phyloP scores from a whole-genome alignment of 2,329 filamentous ascomycete genomes.

The Verruconis gallopava region DNA sequence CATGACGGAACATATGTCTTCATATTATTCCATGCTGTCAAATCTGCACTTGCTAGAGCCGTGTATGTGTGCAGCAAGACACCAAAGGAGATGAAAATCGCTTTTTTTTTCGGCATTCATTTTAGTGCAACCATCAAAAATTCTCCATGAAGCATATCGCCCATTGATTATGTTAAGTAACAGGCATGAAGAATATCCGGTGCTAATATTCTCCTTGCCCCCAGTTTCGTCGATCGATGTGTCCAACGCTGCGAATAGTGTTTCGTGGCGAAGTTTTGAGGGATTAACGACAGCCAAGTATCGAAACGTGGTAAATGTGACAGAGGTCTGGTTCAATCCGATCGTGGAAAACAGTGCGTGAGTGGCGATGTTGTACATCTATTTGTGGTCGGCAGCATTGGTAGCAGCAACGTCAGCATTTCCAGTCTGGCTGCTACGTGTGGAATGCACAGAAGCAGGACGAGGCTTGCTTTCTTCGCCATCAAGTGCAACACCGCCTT shows the following conservation, averaged over 20 bases:
- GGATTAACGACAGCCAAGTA: too few relatives aligned
- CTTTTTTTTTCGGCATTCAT: neutral
- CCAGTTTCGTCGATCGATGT: neutral
- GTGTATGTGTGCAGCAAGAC: neutral
- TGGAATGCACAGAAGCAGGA: constrained; percentile 8
- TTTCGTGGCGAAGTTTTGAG: too few relatives aligned
- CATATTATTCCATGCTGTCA: too few relatives aligned
- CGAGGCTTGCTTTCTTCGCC: constrained; percentile 9
- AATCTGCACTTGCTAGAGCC: too few relatives aligned
- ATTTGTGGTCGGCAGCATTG: neutral
- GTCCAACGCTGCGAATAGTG: neutral
- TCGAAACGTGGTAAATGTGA: too few relatives aligned
- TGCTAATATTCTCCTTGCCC: neutral
- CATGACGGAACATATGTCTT: too few relatives aligned
- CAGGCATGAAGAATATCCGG: neutral
- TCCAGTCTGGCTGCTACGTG: neutral
- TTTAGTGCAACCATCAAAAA: neutral
- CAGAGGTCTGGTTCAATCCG: too few relatives aligned
- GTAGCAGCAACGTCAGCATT: neutral
- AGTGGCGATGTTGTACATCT: neutral
- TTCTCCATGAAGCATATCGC: neutral
- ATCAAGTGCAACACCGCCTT: constrained; percentile 7
- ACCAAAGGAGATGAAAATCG: neutral
- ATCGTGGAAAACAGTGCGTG: too few relatives aligned
- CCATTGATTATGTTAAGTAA: neutral